These are phyloP conservation scores for Quercus aquifolioides DNA, from an alignment of 306 rosid genomes.

Conservation along the genomic window DNA sequence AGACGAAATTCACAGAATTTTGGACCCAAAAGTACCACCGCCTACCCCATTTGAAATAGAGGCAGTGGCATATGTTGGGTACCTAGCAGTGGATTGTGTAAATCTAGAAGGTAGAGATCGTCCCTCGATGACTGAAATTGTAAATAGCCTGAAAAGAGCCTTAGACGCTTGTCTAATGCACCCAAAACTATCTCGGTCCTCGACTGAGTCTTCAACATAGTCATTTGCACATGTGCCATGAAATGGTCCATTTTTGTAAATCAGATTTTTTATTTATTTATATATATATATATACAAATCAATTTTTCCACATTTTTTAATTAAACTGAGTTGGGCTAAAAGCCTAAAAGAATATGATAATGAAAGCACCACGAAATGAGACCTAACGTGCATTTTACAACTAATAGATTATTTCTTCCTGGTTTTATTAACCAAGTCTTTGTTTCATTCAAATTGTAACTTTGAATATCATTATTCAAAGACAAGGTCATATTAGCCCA, in stretches of 20 bases:
- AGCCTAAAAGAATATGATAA: not conserved
- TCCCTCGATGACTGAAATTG: constrained; percentile 65
- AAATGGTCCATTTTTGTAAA: constrained; percentile 13
- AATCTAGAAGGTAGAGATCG: constrained; percentile 53
- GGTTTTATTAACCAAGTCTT: constrained; percentile 3
- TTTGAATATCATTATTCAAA: not conserved
- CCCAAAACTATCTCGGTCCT: constrained; percentile 37
- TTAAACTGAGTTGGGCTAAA: too few species aligned
- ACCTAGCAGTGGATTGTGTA: constrained; percentile 82
- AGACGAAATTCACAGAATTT: constrained; percentile 74
- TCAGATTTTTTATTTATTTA: not conserved
- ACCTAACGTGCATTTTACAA: not conserved
- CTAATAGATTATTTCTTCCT: not conserved
- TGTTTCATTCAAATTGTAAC: not conserved
- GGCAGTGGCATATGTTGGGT: constrained; percentile 73
- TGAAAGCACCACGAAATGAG: not conserved
- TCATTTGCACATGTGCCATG: not conserved
- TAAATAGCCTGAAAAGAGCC: constrained; percentile 58
- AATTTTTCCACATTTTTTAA: not conserved
- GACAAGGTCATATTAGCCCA: constrained; percentile 8
- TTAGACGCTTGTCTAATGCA: constrained; percentile 51
- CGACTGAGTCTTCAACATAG: constrained; percentile 34
- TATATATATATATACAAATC: too few species aligned
- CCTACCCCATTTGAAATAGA: constrained; percentile 84
- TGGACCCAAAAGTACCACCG: constrained; percentile 61